Conservation (phyloP, 73 alveolate species). For the Paramecium biaurelia region DNA sequence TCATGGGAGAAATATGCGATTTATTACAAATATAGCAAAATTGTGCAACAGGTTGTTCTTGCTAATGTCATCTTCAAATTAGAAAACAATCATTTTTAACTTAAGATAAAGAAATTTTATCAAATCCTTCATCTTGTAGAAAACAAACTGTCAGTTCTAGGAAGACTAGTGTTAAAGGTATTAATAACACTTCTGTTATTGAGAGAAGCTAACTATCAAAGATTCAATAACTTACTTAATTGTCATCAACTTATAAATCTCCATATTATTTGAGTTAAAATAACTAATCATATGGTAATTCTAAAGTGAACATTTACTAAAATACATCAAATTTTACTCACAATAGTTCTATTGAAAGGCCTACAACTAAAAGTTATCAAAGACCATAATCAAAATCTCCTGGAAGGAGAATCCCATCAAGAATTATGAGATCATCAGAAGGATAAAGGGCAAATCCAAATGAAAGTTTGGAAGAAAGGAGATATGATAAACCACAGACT, state of each 20-base stretch:
- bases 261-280: background rate
- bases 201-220: background rate
- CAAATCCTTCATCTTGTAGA: conserved; percentile 39
- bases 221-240: background rate
- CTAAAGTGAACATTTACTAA: background rate
- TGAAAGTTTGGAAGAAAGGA: background rate
- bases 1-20: conserved; percentile 4
- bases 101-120: background rate
- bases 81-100: conserved; percentile 20
- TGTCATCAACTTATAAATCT: background rate
- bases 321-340: background rate
- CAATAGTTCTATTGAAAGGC: background rate
- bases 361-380: background rate
- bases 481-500: background rate
- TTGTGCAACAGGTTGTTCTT: background rate
- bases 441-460: background rate
- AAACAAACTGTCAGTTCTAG: background rate
- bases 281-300: background rate
- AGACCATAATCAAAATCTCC: background rate
- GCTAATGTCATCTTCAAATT: background rate
- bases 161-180: background rate
- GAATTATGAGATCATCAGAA: background rate
- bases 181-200: background rate
- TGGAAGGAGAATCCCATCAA: background rate
- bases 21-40: background rate